Base-by-base conservation (phyloP, 148 eudicot species). In the Dysphania ambrosioides region DNA sequence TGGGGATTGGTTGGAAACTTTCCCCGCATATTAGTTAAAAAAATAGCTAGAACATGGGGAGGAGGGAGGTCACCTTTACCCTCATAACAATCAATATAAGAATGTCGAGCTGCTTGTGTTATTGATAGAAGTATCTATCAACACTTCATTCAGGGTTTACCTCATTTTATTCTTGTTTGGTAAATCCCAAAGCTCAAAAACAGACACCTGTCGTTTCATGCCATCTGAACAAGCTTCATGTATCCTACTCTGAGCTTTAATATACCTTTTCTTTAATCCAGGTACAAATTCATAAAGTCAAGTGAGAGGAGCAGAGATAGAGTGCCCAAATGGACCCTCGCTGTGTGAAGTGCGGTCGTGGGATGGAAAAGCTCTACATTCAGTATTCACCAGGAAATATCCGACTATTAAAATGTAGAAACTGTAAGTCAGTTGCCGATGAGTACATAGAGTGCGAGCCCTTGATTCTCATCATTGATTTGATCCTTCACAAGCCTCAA, bases 331-430 rank as follows among this genome's bases (percentile, higher is more conserved):
- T 83, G 83, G 74, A 83, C 44, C 58, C 63, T 64, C 86, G 88
- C 51, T 93, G 98, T 72, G 88, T 93, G 32, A 79, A 91, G 67
- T 93, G 98, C 66, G 92, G 96, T 47, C 84, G 61, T 70, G 76
- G 62, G 53, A 73, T 93, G 63, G 88, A 84, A 73, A 78, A 80
- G 68, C 85, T 93, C 10, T 93, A 83, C 74, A 77, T 93, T 68
- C 97, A 91, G 66, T 93, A 93, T 71, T 93, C 98, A 15, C 94
- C 94, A 0, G 98, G 97, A 74, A 93, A 93, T 56, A 93, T 91
- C 62, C 97, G 97, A 44, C 86, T 93, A 27, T 82, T 86, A 75
- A 94, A 88, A 87, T 94, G 98, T 70, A 82, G 80, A 56, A 86
- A 81, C 42, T 94, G 98, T 85, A 88, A 83, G 79, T 79, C 84